Base-by-base conservation (phyloP, 352 stramenopile genomes). In the Globisporangium radiosum region DNA sequence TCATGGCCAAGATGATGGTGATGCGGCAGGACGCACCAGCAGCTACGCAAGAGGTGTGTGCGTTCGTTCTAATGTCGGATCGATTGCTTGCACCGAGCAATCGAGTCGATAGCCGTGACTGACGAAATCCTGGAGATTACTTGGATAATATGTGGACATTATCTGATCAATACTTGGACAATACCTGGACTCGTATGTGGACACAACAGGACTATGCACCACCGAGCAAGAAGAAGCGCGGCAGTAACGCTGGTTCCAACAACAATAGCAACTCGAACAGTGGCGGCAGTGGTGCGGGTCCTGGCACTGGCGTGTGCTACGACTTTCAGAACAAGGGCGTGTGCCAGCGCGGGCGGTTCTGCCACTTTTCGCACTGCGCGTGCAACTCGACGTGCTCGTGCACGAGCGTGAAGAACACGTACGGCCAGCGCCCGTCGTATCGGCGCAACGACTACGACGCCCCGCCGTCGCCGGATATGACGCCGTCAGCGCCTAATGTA, bases 251-350 rank as follows among this genome's bases (percentile, higher is more conserved):
- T 54, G 64, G 69, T 13, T 2, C 7, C 40, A 44, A 44, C 50
- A 37, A 48, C 43, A 69, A 63, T 19, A 47, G 45, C 45, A 25
- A 10, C 45, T 33, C 50, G 43, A 52, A 60, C 4, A 19, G 38
- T 17, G 40, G 60, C 49, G 63, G 67, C 36, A 55, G 66, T 54
- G 64, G 69, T 13, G 11, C 65, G 81, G 69, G 70, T 3, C 56
- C 78, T 47, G 83, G 85, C 47, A 90, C 80, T 44, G 85, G 85
- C 45, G 85, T 94, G 39, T 94, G 85, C 60, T 94, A 94, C 61
- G 85, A 94, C 40, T 94, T 94, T 48, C 85, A 94, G 62, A 94
- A 94, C 68, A 94, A 94, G 51, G 85, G 85, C 10, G 76, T 91
- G 8, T 94, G 85, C 33, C 83, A 93, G 58, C 85, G 85, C 13